Evolutionary conservation across 2,329 filamentous ascomycete species (phyloP).

Genomic region (Sclerotinia minor): DNA sequence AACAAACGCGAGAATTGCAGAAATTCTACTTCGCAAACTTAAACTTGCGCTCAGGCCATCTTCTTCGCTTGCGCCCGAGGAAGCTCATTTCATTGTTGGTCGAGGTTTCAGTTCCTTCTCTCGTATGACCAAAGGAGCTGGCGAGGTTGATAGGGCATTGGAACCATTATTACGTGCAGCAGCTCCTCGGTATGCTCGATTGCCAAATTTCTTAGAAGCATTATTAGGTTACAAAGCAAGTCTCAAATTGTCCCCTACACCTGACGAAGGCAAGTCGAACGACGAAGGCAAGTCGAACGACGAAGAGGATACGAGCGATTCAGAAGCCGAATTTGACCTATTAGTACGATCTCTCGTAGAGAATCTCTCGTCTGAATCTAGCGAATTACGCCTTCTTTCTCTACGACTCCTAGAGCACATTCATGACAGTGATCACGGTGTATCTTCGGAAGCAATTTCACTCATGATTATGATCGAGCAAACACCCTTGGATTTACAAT

Average conservation of each 20-base stretch:
- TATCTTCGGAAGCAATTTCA: constrained; percentile 52
- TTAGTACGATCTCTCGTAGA: constrained; percentile 65
- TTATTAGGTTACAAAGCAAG: constrained; percentile 56
- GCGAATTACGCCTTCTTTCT: constrained; percentile 70
- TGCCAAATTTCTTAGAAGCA: constrained; percentile 65
- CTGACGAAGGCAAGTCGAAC: constrained; percentile 21
- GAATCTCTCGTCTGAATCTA: constrained; percentile 74
- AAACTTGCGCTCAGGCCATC: constrained; percentile 64
- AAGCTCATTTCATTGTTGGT: constrained; percentile 71
- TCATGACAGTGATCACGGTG: constrained; percentile 50
- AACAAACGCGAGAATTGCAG: constrained; percentile 64
- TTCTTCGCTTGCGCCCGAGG: constrained; percentile 58
- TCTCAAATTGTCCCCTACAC: constrained; percentile 31
- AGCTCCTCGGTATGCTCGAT: constrained; percentile 64
- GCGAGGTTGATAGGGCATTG: constrained; percentile 59
- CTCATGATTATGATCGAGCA: constrained; percentile 79
- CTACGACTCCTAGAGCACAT: constrained; percentile 70
- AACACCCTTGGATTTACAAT: constrained; percentile 73
- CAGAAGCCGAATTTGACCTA: constrained; percentile 57
- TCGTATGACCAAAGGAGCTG: constrained; percentile 61
- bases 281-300: constrained; percentile 22
- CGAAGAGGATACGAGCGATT: constrained; percentile 32
- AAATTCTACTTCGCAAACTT: constrained; percentile 65
- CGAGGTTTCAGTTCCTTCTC: constrained; percentile 74
- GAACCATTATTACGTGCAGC: constrained; percentile 65